Conservation (phyloP, 2,329 filamentous ascomycete species). For the Penicillium psychrosexuale region DNA sequence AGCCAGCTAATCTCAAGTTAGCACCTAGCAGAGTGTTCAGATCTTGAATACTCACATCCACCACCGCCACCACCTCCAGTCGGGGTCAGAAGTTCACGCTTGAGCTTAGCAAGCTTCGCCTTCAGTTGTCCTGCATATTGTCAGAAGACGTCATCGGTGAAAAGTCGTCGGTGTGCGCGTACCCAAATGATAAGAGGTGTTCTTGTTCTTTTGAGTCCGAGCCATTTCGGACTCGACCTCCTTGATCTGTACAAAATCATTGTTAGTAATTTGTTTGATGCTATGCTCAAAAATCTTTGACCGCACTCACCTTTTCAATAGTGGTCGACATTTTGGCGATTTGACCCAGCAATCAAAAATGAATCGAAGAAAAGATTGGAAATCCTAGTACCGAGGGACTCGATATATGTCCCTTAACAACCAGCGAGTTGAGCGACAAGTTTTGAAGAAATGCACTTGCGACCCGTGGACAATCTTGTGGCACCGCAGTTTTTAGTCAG, state of each 20-base stretch:
- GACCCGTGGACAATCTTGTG: constrained; percentile 28
- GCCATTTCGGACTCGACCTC: constrained; percentile 98
- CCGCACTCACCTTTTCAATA: constrained; percentile 85
- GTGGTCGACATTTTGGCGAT: constrained; percentile 82
- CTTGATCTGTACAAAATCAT: constrained; percentile 67
- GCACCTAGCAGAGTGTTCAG: constrained; percentile 6
- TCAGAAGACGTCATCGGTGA: constrained; percentile 12
- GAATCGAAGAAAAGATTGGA: background rate
- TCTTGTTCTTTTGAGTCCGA: constrained; percentile 95
- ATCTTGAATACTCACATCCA: constrained; percentile 49
- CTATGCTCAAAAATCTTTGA: constrained; percentile 7
- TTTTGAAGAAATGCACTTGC: constrained; percentile 19
- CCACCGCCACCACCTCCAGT: constrained; percentile 74
- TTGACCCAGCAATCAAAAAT: constrained; percentile 12
- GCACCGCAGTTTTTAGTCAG: constrained; percentile 31
- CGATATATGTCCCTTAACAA: constrained; percentile 10
- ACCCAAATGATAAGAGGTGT: constrained; percentile 87
- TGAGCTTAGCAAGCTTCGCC: constrained; percentile 96
- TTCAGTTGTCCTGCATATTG: constrained; percentile 70
- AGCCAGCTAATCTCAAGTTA: constrained; percentile 59
- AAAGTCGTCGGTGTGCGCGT: constrained; percentile 19
- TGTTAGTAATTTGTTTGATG: constrained; percentile 27
- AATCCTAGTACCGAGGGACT: background rate
- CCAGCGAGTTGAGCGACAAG: constrained; percentile 2
- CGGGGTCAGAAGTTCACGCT: constrained; percentile 90